phyloP scores from a whole-genome alignment of 2,329 filamentous ascomycete species.

The Sporothrix schenckii region DNA sequence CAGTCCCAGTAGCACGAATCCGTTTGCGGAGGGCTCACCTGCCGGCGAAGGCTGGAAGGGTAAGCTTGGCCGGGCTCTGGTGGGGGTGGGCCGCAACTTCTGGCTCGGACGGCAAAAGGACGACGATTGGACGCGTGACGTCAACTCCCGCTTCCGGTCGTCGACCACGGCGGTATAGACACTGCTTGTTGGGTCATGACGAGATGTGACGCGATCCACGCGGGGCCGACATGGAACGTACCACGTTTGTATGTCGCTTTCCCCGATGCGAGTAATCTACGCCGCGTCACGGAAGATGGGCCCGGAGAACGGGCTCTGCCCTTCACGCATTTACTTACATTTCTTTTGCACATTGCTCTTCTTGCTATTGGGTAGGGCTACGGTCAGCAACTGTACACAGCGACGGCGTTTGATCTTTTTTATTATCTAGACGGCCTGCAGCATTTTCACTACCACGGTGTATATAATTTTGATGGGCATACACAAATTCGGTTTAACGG shows the following conservation, averaged over 20 bases:
- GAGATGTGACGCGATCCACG: slow-evolving; percentile 7
- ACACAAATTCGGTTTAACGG: slow-evolving; percentile 3
- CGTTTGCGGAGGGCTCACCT: slow-evolving; percentile 68
- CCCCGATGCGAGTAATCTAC: background rate
- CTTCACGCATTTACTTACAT: background rate
- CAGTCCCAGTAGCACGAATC: slow-evolving; percentile 50
- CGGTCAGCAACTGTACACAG: slow-evolving; percentile 27
- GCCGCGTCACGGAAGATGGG: background rate
- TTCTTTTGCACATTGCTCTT: background rate
- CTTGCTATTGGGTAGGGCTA: slow-evolving; percentile 6
- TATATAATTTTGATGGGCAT: slow-evolving; percentile 18
- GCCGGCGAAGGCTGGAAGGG: slow-evolving; percentile 80
- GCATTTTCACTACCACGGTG: slow-evolving; percentile 21
- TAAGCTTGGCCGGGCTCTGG: slow-evolving; percentile 75
- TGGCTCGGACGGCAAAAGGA: slow-evolving; percentile 72
- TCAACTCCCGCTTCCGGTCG: slow-evolving; percentile 47
- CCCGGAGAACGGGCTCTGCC: background rate
- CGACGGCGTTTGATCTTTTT: slow-evolving; percentile 28
- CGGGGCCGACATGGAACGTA: background rate
- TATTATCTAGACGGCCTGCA: slow-evolving; percentile 18
- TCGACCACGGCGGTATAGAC: slow-evolving; percentile 20
- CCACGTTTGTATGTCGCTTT: background rate
- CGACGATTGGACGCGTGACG: slow-evolving; percentile 68
- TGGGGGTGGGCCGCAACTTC: slow-evolving; percentile 72
- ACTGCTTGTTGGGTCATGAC: background rate